Conservation (phyloP, 768 basidiomycete species). For the Rhodotorula graminis region DNA sequence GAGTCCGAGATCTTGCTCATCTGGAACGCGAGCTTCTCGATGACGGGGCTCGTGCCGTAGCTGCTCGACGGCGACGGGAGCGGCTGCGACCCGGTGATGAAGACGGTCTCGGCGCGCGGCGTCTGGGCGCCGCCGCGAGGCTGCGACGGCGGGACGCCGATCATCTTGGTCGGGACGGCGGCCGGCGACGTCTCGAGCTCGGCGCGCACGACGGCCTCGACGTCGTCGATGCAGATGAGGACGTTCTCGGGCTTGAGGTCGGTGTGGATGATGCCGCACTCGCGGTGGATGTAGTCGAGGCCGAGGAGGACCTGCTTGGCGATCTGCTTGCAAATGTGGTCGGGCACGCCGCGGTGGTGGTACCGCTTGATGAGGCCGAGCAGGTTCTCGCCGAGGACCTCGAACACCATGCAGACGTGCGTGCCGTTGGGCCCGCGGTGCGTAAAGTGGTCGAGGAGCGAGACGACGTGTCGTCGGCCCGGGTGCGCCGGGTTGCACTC, state of each 20-base stretch:
- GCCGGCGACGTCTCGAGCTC: slow-evolving; percentile 50
- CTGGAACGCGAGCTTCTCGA: slow-evolving; percentile 84
- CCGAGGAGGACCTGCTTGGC: slow-evolving; percentile 94
- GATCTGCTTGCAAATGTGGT: slow-evolving; percentile 87
- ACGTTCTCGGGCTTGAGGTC: slow-evolving; percentile 99
- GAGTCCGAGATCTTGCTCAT: slow-evolving; percentile 78
- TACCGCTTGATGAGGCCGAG: slow-evolving; percentile 93
- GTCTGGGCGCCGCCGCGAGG: slow-evolving; percentile 96
- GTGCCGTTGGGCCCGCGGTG: slow-evolving; percentile 95
- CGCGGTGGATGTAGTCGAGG: slow-evolving; percentile 94
- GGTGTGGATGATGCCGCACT: slow-evolving; percentile 95
- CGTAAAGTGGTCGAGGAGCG: slow-evolving; percentile 93
- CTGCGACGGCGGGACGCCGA: slow-evolving; percentile 80
- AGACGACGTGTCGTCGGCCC: slow-evolving; percentile 89
- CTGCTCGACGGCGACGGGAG: slow-evolving; percentile 67
- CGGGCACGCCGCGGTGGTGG: slow-evolving; percentile 95
- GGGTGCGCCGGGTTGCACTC: slow-evolving; percentile 75
- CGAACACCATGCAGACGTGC: slow-evolving; percentile 99
- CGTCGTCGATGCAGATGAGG: slow-evolving; percentile 91
- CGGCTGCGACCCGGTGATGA: slow-evolving; percentile 90
- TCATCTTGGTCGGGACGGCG: slow-evolving; percentile 61
- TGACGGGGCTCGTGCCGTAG: slow-evolving; percentile 64
- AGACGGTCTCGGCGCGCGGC: slow-evolving; percentile 68
- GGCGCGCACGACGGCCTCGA: slow-evolving; percentile 81
- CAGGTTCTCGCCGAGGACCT: slow-evolving; percentile 94